Evolutionary conservation across 495 filamentous ascomycete species (phyloP).

Genomic region (Podospora sp.): DNA sequence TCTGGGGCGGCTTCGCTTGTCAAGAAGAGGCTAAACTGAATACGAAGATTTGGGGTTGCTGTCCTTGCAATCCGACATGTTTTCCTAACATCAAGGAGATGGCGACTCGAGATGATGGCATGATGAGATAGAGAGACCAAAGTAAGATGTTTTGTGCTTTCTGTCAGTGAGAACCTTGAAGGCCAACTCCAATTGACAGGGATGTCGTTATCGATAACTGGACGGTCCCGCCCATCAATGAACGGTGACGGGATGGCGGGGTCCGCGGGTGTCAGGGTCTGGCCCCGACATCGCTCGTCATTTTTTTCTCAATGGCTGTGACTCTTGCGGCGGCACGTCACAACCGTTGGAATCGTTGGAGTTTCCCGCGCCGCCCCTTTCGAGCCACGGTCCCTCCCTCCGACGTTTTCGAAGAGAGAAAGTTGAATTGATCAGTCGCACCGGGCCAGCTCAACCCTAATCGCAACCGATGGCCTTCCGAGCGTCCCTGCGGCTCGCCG

Average conservation of each 20-base stretch:
- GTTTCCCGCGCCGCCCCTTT: neutral
- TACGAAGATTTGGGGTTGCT: neutral
- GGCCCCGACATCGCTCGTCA: constrained; percentile 18
- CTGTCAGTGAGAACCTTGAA: constrained; percentile 1
- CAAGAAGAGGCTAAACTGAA: neutral
- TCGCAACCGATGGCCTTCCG: constrained; percentile 34
- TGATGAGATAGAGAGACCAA: neutral
- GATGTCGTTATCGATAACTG: constrained; percentile 12
- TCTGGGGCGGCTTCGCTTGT: neutral
- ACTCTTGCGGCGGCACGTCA: neutral
- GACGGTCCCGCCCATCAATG: no score
- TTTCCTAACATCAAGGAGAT: no score
- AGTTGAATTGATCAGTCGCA: neutral
- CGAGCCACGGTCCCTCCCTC: neutral
- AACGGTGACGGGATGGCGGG: constrained; percentile 1
- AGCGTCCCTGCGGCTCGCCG: constrained; percentile 34
- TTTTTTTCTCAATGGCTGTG: constrained; percentile 14
- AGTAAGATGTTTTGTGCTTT: neutral
- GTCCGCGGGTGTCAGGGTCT: neutral
- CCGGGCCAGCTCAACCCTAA: neutral
- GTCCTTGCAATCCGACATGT: neutral
- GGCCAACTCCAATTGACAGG: neutral
- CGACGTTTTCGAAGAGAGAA: neutral
- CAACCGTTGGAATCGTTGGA: neutral
- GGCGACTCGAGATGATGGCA: no score